Evolutionary conservation across 2,329 filamentous ascomycete genomes (phyloP).

Genomic region (Alternaria triticina): DNA sequence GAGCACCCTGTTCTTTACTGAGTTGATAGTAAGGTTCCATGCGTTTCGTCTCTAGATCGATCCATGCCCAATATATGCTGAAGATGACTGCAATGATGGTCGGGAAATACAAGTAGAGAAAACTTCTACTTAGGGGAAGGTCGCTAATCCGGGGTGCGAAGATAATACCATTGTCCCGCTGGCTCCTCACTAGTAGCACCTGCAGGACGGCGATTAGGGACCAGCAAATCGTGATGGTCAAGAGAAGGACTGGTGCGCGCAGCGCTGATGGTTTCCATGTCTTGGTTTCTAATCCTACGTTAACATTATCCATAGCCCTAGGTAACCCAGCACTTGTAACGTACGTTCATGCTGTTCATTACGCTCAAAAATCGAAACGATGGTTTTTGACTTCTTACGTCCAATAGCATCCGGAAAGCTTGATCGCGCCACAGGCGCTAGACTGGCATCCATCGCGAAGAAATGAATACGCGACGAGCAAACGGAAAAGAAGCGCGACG

Average conservation of each 20-base stretch:
- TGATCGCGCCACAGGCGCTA: background rate
- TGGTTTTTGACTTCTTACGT: background rate
- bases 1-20: conserved; percentile 55
- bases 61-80: conserved; percentile 64
- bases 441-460: background rate
- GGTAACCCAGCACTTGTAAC: background rate
- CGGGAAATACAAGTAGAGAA: conserved; percentile 58
- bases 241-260: conserved; percentile 16
- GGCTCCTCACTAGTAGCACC: conserved; percentile 51
- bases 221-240: conserved; percentile 18
- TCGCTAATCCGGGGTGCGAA: conserved; percentile 45
- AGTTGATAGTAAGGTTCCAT: conserved; percentile 68
- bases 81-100: conserved; percentile 63
- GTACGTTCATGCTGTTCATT: background rate
- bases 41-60: conserved; percentile 65
- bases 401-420: background rate
- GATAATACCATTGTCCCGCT: conserved; percentile 51
- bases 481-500: background rate
- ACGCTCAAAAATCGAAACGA: background rate
- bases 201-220: conserved; percentile 55
- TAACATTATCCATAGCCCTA: background rate
- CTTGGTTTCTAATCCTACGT: background rate
- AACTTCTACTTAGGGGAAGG: conserved; percentile 52
- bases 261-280: conserved; percentile 31
- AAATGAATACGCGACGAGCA: background rate